A percentile compares a stretch with the other conserved stretches of the same genome.
Conservation (phyloP, 2,329 filamentous ascomycete species). For the Colletotrichum theobromicola region DNA sequence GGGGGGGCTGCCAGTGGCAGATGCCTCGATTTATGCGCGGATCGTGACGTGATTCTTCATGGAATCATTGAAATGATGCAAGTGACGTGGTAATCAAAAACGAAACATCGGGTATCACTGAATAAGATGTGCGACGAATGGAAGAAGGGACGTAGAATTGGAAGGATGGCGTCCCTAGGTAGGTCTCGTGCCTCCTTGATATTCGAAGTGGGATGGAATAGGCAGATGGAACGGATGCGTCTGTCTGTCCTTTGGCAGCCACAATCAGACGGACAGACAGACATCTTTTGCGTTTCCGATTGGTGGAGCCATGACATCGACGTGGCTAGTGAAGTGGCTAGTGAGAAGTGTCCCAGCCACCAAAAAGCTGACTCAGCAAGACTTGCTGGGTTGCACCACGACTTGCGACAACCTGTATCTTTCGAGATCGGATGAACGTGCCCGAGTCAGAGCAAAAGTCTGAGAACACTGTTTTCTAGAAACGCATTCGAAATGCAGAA, state of each 20-base stretch:
- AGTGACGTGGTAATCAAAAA: not conserved
- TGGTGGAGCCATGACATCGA: not conserved
- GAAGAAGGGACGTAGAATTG: not conserved
- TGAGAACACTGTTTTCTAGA: not conserved
- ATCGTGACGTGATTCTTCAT: slow-evolving; percentile 8
- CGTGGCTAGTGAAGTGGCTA: slow-evolving; percentile 1
- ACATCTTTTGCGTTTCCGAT: not conserved
- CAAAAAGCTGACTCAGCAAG: slow-evolving; percentile 6
- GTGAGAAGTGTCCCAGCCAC: not conserved
- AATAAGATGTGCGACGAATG: not conserved
- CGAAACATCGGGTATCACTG: not conserved
- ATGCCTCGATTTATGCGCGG: slow-evolving; percentile 20
- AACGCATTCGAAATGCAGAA: not conserved
- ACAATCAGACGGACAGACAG: not conserved
- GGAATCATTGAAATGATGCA: not conserved
- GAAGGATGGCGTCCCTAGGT: not conserved
- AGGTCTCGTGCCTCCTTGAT: slow-evolving; percentile 11
- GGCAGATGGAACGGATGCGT: not conserved
- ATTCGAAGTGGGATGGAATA: slow-evolving; percentile 7
- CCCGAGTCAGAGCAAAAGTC: slow-evolving; percentile 4
- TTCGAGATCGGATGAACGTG: slow-evolving; percentile 8
- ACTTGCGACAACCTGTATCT: not conserved
- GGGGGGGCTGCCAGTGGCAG: slow-evolving; percentile 16
- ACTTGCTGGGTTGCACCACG: not conserved
- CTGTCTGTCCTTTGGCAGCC: slow-evolving; percentile 17